A percentile compares a stretch with the other conserved stretches of the same genome.
These are phyloP conservation scores for Lanmaoa pseudosensibilis DNA, from an alignment of 768 basidiomycete genomes.

Conservation along the genomic window DNA sequence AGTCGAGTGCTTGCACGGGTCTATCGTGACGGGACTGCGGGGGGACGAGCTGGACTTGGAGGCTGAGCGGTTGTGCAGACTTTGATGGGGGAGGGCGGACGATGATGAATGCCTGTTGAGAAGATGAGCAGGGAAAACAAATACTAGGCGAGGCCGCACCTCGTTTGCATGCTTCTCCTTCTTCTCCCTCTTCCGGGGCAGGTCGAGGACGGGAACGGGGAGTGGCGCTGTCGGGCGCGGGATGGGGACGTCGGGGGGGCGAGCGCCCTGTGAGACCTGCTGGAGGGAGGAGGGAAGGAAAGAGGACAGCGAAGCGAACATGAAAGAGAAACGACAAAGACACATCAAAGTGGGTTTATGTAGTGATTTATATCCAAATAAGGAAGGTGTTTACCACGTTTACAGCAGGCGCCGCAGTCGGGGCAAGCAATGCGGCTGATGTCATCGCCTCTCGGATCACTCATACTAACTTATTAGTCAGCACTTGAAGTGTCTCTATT, in stretches of 20 bases:
- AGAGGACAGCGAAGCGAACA: constrained; percentile 55
- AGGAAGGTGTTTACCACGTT: constrained; percentile 17
- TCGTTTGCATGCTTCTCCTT: constrained; percentile 43
- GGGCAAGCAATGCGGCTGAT: neutral
- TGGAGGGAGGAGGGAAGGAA: constrained; percentile 53
- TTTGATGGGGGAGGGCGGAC: constrained; percentile 87
- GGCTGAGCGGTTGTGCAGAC: constrained; percentile 82
- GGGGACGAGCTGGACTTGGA: constrained; percentile 90
- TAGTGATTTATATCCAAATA: neutral
- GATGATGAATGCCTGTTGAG: constrained; percentile 78
- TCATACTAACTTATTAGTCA: neutral
- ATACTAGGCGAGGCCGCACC: constrained; percentile 33
- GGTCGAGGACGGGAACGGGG: constrained; percentile 24
- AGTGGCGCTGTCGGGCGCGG: constrained; percentile 9
- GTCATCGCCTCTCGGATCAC: constrained; percentile 11
- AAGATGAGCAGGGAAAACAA: constrained; percentile 7
- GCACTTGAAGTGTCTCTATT: too few species aligned
- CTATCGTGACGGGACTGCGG: constrained; percentile 44
- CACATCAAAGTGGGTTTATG: constrained; percentile 14
- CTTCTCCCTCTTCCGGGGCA: constrained; percentile 46
- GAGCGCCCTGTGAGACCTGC: constrained; percentile 31
- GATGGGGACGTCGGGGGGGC: constrained; percentile 22
- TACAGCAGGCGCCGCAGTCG: neutral
- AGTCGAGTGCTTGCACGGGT: constrained; percentile 47
- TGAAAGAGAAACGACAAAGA: constrained; percentile 20